These are phyloP conservation scores for Carex scoparia DNA, from an alignment of 176 grass and related monocot species.

Conservation along the genomic window DNA sequence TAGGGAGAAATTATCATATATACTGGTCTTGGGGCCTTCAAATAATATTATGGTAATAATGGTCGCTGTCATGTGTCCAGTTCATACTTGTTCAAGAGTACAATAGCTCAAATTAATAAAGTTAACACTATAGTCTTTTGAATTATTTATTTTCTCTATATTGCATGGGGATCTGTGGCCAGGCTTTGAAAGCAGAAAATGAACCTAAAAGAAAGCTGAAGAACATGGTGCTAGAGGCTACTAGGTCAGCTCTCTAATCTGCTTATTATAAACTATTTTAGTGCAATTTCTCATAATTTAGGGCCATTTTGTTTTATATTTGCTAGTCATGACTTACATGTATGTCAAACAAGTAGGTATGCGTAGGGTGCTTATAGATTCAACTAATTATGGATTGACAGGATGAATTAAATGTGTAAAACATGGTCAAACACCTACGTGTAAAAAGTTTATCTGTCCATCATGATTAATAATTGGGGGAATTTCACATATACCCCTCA, in stretches of 20 bases:
- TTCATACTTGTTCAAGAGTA: background rate
- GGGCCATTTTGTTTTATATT: background rate
- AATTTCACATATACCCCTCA: no score
- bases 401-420: background rate
- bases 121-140: background rate
- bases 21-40: background rate
- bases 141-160: background rate
- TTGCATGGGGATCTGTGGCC: slow-evolving; percentile 2
- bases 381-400: no score
- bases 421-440: background rate
- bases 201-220: slow-evolving; percentile 54
- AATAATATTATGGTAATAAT: background rate
- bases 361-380: no score
- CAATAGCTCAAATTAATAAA: background rate
- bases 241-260: slow-evolving; percentile 40
- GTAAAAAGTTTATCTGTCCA: background rate
- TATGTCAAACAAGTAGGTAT: no score
- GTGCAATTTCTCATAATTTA: background rate
- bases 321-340: background rate
- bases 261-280: background rate
- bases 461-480: background rate
- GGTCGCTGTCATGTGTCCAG: background rate
- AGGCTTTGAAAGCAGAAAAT: slow-evolving; percentile 52
- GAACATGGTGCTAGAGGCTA: slow-evolving; percentile 63
- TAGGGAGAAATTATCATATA: background rate